A percentile compares a stretch with the other conserved stretches of the same genome.
phyloP scores from a whole-genome alignment of 2,329 filamentous ascomycete genomes.

The Tolypocladium sp. region DNA sequence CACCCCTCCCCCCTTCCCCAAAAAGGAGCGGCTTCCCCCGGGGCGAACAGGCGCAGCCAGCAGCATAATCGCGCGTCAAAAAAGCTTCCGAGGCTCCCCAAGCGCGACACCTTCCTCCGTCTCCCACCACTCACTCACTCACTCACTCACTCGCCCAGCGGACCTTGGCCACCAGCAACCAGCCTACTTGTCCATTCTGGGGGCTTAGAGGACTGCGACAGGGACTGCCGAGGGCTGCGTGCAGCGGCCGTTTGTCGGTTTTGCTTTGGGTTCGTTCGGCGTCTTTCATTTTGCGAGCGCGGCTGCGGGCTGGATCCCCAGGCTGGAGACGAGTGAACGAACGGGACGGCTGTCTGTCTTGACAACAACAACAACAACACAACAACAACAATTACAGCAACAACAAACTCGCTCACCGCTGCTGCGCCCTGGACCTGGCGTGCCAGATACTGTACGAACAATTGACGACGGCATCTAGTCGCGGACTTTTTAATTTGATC shows the following conservation, averaged over 20 bases:
- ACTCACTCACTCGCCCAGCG: neutral
- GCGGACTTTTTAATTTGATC: neutral
- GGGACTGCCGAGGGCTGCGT: neutral
- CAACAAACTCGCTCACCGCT: neutral
- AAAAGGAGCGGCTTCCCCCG: conserved; percentile 8
- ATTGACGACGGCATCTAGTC: neutral
- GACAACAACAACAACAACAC: neutral
- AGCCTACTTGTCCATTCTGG: neutral
- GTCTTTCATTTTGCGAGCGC: neutral
- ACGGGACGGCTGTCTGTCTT: too few relatives aligned
- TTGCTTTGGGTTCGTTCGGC: neutral
- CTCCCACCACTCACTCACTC: conserved; percentile 5
- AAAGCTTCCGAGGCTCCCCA: conserved; percentile 15
- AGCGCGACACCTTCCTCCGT: conserved; percentile 13
- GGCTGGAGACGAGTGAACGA: neutral
- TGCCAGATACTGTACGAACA: neutral
- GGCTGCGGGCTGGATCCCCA: neutral
- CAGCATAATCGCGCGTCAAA: conserved; percentile 20
- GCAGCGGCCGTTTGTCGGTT: neutral
- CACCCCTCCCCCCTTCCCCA: conserved; percentile 2
- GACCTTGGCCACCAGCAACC: neutral
- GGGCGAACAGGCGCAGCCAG: conserved; percentile 15
- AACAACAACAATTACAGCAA: neutral
- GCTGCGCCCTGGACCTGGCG: neutral
- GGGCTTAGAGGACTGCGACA: neutral